phyloP scores from a whole-genome alignment of 345 rosid genomes.

The Cardamine resedifolia region DNA sequence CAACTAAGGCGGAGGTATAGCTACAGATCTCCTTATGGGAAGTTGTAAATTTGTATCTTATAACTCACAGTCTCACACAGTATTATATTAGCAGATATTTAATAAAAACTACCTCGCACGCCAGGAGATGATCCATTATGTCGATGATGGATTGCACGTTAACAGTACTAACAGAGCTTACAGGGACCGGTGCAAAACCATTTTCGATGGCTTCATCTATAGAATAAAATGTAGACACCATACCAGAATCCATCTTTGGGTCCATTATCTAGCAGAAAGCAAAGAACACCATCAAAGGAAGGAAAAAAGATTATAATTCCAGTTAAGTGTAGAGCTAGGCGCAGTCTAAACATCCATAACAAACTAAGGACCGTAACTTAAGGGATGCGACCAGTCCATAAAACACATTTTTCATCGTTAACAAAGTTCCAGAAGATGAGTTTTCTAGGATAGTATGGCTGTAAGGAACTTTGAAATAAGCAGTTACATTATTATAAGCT shows the following conservation, averaged over 20 bases:
- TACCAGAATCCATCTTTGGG: slow-evolving; percentile 99
- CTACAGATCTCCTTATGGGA: neutral
- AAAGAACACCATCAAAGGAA: neutral
- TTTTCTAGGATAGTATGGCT: neutral
- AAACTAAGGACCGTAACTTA: neutral
- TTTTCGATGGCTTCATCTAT: slow-evolving; percentile 91
- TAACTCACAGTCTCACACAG: neutral
- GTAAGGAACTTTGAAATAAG: neutral
- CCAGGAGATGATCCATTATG: slow-evolving; percentile 92
- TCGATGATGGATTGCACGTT: slow-evolving; percentile 80
- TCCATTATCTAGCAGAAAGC: slow-evolving; percentile 78
- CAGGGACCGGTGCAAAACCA: slow-evolving; percentile 83
- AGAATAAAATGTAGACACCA: slow-evolving; percentile 71
- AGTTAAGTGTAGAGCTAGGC: neutral
- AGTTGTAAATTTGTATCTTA: neutral
- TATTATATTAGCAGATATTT: neutral
- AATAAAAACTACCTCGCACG: slow-evolving; percentile 70
- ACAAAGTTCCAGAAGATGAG: neutral
- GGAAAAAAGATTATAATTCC: neutral
- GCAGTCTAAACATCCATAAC: neutral
- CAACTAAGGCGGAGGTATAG: slow-evolving; percentile 2
- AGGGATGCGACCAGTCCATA: neutral
- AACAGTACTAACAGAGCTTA: slow-evolving; percentile 59
- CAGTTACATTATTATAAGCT: neutral
- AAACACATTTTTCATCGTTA: neutral